Conservation (phyloP, 2,329 filamentous ascomycete species). For the Xylaria sp. region DNA sequence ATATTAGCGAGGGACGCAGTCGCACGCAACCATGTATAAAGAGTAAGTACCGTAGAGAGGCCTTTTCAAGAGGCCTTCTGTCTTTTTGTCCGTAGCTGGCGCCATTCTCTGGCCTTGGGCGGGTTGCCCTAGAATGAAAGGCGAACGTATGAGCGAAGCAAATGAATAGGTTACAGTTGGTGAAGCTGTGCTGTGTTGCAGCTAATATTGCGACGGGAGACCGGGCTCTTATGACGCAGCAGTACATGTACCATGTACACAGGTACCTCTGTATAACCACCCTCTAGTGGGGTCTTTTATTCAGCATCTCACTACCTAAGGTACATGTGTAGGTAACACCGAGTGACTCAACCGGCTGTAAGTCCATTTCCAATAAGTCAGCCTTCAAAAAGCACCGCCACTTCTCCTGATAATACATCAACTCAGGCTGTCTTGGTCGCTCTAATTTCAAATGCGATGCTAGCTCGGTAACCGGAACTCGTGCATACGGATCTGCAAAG, state of each 20-base stretch:
- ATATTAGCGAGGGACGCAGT: conserved; percentile 17
- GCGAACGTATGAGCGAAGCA: background rate
- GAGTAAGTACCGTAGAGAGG: conserved; percentile 62
- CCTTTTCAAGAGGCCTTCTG: conserved; percentile 60
- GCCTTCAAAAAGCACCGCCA: conserved; percentile 2
- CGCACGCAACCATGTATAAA: background rate
- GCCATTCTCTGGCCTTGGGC: conserved; percentile 10
- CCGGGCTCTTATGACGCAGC: conserved; percentile 6
- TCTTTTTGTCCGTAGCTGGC: conserved; percentile 53
- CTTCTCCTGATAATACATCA: background rate
- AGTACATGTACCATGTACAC: too few species aligned
- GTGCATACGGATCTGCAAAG: background rate
- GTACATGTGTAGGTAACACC: too few species aligned
- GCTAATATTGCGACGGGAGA: background rate
- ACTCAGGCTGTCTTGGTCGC: background rate
- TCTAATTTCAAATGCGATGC: background rate
- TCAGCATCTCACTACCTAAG: too few species aligned
- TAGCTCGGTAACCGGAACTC: too few species aligned
- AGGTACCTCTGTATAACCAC: too few species aligned
- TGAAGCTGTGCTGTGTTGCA: background rate
- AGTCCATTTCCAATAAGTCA: background rate
- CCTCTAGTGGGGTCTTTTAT: conserved; percentile 4
- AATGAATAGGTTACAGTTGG: background rate
- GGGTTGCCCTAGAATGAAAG: background rate
- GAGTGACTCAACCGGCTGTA: conserved; percentile 11